Conservation (phyloP, 441 rosid genomes). For the Adansonia madagascariensis region DNA sequence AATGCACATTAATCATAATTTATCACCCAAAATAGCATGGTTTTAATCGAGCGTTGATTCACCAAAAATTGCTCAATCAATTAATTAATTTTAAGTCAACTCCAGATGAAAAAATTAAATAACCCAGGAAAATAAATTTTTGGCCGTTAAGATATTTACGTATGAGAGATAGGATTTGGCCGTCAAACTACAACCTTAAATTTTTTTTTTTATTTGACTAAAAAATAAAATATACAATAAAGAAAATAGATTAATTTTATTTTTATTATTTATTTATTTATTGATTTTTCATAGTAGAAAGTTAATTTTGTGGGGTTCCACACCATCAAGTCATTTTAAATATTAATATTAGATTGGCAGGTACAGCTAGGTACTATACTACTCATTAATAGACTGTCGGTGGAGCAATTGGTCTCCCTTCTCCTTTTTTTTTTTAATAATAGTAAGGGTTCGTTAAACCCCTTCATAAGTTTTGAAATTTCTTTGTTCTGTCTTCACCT, state of each 20-base stretch:
- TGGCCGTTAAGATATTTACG: not conserved
- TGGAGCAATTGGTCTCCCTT: conserved; percentile 28
- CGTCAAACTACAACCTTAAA: not conserved
- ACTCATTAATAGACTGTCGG: conserved; percentile 40
- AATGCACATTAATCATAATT: too few relatives aligned
- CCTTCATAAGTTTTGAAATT: too few relatives aligned
- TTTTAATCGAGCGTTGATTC: too few relatives aligned
- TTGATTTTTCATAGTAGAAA: not conserved
- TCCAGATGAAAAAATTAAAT: too few relatives aligned
- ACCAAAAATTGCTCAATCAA: too few relatives aligned
- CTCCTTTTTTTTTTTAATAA: not conserved
- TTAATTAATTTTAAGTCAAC: too few relatives aligned
- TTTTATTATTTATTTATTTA: not conserved
- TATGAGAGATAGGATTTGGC: not conserved
- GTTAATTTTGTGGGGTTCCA: conserved; percentile 11
- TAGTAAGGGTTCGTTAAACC: too few relatives aligned
- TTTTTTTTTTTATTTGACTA: not conserved
- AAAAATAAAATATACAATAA: too few relatives aligned
- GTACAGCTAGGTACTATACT: conserved; percentile 16
- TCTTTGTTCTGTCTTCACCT: too few relatives aligned
- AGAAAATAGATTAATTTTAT: not conserved
- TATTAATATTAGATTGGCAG: conserved; percentile 18
- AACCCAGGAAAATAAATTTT: not conserved
- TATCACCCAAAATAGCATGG: too few relatives aligned
- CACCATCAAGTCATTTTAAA: conserved; percentile 17